Percentiles rank a stretch among this genome's conserved stretches.
These are phyloP conservation scores for Phytophthora pisi DNA, from an alignment of 352 stramenopile genomes.

Conservation along the genomic window DNA sequence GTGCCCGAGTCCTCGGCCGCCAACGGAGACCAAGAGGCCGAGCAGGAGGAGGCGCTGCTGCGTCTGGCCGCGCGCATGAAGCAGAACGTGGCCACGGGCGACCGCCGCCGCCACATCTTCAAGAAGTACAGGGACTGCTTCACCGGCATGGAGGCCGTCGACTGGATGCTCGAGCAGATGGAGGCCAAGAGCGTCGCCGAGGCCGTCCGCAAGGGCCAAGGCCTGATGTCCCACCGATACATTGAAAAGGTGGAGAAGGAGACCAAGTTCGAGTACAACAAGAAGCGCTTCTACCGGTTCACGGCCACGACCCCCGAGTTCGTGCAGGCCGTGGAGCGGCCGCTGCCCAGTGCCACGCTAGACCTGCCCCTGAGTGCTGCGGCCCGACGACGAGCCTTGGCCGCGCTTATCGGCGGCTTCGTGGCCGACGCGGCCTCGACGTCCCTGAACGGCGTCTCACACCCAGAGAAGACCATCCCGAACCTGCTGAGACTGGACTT, in stretches of 20 bases:
- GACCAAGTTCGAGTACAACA: conserved; percentile 85
- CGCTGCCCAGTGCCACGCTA: conserved; percentile 57
- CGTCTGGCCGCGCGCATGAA: conserved; percentile 80
- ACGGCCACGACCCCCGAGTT: conserved; percentile 80
- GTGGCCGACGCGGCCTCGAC: conserved; percentile 80
- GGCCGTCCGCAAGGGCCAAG: conserved; percentile 82
- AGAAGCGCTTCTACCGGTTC: conserved; percentile 84
- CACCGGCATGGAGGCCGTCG: conserved; percentile 83
- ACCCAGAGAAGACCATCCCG: conserved; percentile 80
- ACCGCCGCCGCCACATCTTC: conserved; percentile 75
- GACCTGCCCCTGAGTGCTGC: conserved; percentile 71
- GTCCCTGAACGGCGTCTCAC: conserved; percentile 77
- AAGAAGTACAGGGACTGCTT: conserved; percentile 87
- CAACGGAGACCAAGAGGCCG: conserved; percentile 48
- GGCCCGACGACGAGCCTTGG: conserved; percentile 61
- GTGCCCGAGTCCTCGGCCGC: conserved; percentile 49
- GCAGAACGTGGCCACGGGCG: conserved; percentile 76
- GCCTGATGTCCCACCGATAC: conserved; percentile 64
- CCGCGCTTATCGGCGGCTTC: conserved; percentile 76
- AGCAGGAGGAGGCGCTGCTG: conserved; percentile 73
- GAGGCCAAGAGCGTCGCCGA: conserved; percentile 82
- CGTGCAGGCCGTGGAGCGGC: conserved; percentile 50
- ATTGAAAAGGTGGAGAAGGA: conserved; percentile 87
- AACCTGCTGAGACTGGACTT: conserved; percentile 77
- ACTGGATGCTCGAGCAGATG: conserved; percentile 90